Evolutionary conservation across 495 filamentous ascomycete genomes (phyloP).

Genomic region (Mytilinidion resinicola): DNA sequence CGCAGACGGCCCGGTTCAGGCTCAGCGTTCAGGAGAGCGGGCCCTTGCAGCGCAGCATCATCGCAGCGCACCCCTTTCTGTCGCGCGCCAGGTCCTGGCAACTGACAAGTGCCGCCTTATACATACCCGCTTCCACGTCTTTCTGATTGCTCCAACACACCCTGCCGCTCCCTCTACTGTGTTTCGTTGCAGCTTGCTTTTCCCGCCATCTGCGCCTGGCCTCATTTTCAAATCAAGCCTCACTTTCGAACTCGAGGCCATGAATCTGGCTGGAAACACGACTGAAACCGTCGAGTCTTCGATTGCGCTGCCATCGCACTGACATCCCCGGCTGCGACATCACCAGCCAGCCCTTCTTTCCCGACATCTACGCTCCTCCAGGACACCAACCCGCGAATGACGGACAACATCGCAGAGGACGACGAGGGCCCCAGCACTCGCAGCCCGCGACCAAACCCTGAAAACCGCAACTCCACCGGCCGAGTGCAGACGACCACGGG

Average conservation of each 20-base stretch:
- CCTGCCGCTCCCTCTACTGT: neutral
- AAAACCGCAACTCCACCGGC: constrained; percentile 20
- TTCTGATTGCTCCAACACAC: neutral
- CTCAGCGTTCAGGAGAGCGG: neutral
- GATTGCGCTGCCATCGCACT: constrained; percentile 22
- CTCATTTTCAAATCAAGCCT: constrained; percentile 6
- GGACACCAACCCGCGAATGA: constrained; percentile 54
- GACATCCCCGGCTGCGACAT: constrained; percentile 13
- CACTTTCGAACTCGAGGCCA: constrained; percentile 15
- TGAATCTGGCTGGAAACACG: constrained; percentile 13
- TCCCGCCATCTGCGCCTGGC: neutral
- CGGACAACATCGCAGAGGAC: constrained; percentile 64
- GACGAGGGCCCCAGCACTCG: constrained; percentile 30
- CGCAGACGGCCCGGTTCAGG: no score
- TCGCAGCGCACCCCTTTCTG: constrained; percentile 4
- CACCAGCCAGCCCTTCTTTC: constrained; percentile 22
- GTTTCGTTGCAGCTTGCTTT: neutral
- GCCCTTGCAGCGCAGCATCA: constrained; percentile 9
- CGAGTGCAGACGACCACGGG: constrained; percentile 35
- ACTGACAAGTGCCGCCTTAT: neutral
- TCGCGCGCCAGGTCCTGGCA: neutral
- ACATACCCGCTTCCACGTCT: neutral
- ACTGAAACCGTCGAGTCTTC: constrained; percentile 12
- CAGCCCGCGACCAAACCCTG: constrained; percentile 5
- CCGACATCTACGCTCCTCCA: constrained; percentile 27